These are phyloP conservation scores for Sutorius eximius DNA, from an alignment of 1,284 basidiomycete genomes.

Conservation along the genomic window DNA sequence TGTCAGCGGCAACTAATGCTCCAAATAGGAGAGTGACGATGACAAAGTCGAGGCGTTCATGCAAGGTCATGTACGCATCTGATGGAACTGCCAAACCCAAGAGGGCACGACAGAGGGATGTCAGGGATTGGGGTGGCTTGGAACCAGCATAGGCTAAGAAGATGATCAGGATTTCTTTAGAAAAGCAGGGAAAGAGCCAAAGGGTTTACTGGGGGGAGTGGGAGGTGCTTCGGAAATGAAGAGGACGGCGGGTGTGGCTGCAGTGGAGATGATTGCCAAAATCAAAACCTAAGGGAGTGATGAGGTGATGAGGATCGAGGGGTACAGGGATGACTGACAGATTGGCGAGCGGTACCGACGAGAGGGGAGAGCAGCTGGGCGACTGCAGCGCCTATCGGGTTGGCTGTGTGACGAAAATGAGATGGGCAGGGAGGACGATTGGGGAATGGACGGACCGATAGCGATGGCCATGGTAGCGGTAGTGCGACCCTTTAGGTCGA, in stretches of 20 bases:
- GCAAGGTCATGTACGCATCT: conserved; percentile 55
- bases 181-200: background rate
- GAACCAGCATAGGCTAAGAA: conserved; percentile 63
- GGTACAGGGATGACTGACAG: conserved; percentile 43
- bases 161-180: background rate
- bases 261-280: conserved; percentile 70
- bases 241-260: conserved; percentile 52
- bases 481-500: conserved; percentile 67
- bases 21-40: conserved; percentile 63
- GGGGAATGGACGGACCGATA: conserved; percentile 45
- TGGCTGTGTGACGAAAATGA: conserved; percentile 42
- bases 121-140: conserved; percentile 51
- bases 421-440: background rate
- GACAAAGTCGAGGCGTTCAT: conserved; percentile 68
- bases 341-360: conserved; percentile 52
- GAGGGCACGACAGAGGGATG: conserved; percentile 57
- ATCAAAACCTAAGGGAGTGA: conserved; percentile 56
- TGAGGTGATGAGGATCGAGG: background rate
- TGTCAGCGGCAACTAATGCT: conserved; percentile 57
- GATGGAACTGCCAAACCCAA: conserved; percentile 43
- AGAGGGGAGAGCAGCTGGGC: conserved; percentile 71
- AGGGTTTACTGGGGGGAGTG: conserved; percentile 66
- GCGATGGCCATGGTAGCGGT: conserved; percentile 79
- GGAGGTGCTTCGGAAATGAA: conserved; percentile 62
- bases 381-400: conserved; percentile 65